Evolutionary conservation across 1,284 basidiomycete genomes (phyloP).

Genomic region (Cryptococcus maquisensis): DNA sequence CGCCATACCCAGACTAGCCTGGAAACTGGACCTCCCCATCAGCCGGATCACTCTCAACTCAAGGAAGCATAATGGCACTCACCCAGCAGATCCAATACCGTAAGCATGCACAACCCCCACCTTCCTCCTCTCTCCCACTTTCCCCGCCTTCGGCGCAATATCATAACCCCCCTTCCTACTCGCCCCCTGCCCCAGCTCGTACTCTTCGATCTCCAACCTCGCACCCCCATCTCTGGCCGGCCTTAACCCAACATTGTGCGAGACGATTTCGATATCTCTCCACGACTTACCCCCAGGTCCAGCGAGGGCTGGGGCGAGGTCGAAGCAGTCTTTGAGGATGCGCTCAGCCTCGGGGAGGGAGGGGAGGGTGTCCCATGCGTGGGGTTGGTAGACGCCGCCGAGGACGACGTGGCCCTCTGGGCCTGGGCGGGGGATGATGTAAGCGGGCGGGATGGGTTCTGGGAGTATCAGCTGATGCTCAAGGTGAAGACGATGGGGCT

Average conservation of each 20-base stretch:
- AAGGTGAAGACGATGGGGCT: not conserved
- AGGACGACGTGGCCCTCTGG: conserved; percentile 43
- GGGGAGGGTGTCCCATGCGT: conserved; percentile 38
- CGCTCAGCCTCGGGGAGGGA: conserved; percentile 33
- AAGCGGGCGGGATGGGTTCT: conserved; percentile 17
- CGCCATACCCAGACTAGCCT: conserved; percentile 10
- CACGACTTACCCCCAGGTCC: conserved; percentile 34
- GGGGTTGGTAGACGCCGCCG: conserved; percentile 39
- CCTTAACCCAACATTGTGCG: conserved; percentile 65
- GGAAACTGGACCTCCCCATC: conserved; percentile 5
- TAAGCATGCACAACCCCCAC: conserved; percentile 66
- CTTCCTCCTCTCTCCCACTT: conserved; percentile 48
- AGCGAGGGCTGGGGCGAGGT: conserved; percentile 44
- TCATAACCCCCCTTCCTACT: not conserved
- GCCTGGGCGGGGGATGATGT: conserved; percentile 51
- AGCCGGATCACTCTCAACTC: not conserved
- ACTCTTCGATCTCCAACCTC: conserved; percentile 61
- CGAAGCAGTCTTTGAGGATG: conserved; percentile 47
- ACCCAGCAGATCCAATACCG: conserved; percentile 52
- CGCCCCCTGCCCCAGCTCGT: conserved; percentile 51
- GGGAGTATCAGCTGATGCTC: not conserved
- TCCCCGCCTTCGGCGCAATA: conserved; percentile 3
- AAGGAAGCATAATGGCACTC: conserved; percentile 15
- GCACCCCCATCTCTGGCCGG: conserved; percentile 66
- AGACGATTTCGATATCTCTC: conserved; percentile 53